phyloP scores from a whole-genome alignment of 148 eudicot species.

The Cornus kousa region DNA sequence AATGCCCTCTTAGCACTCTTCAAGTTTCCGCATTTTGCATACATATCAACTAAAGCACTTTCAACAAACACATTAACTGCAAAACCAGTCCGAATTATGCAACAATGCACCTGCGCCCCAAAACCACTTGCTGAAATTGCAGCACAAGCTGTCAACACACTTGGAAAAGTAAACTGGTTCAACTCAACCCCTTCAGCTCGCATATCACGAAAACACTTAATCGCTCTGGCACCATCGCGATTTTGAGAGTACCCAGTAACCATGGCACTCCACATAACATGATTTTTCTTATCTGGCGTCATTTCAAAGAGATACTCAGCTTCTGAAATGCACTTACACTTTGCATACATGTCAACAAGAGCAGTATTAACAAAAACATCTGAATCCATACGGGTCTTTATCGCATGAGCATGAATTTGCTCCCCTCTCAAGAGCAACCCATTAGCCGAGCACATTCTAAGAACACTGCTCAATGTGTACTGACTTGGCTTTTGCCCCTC shows the following conservation, averaged over 20 bases:
- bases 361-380: slow-evolving; percentile 49
- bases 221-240: slow-evolving; percentile 43
- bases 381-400: slow-evolving; percentile 47
- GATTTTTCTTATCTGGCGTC: slow-evolving; percentile 40
- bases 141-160: slow-evolving; percentile 58
- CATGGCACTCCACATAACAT: slow-evolving; percentile 82
- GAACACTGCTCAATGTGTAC: slow-evolving; percentile 64
- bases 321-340: slow-evolving; percentile 47
- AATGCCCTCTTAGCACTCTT: slow-evolving; percentile 47
- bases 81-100: slow-evolving; percentile 51
- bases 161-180: slow-evolving; percentile 75
- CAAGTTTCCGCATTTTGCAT: slow-evolving; percentile 66
- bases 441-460: slow-evolving; percentile 55
- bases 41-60: slow-evolving; percentile 78
- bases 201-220: slow-evolving; percentile 55
- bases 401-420: slow-evolving; percentile 54
- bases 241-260: slow-evolving; percentile 71
- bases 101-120: slow-evolving; percentile 66
- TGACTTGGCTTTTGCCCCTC: slow-evolving; percentile 61
- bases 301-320: slow-evolving; percentile 52
- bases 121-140: slow-evolving; percentile 32
- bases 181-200: slow-evolving; percentile 50
- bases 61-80: slow-evolving; percentile 48
- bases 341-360: slow-evolving; percentile 84
- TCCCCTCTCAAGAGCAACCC: slow-evolving; percentile 53